A percentile compares a stretch with the other conserved stretches of the same genome.
phyloP scores from a whole-genome alignment of 1,139 yeast species.

The Schizosaccharomyces versatilis region DNA sequence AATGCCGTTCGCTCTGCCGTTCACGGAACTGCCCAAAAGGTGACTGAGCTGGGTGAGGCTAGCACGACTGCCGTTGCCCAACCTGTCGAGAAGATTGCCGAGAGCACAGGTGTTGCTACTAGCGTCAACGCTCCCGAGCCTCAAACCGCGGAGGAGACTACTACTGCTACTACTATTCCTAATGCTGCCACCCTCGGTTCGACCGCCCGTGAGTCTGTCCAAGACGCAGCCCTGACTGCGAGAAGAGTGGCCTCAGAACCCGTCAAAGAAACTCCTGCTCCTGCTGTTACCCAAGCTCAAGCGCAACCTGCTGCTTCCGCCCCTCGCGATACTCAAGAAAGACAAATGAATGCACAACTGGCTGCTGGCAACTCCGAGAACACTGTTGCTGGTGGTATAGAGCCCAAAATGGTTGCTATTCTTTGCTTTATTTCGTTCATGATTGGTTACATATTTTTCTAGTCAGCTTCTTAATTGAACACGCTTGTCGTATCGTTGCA shows the following conservation, averaged over 20 bases:
- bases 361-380: background rate
- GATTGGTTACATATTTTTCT: background rate
- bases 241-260: background rate
- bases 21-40: too few relatives aligned
- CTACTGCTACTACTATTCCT: background rate
- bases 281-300: background rate
- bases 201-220: background rate
- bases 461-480: background rate
- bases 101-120: background rate
- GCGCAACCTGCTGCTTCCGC: too few relatives aligned
- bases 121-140: background rate
- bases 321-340: too few relatives aligned
- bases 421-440: constrained; percentile 1
- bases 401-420: background rate
- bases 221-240: background rate
- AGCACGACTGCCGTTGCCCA: too few relatives aligned
- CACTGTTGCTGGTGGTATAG: background rate
- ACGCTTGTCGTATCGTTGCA: too few relatives aligned
- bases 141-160: background rate
- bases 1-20: too few relatives aligned
- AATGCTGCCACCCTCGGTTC: background rate
- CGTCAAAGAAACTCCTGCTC: background rate
- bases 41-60: too few relatives aligned
- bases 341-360: background rate
- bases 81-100: background rate